Percentiles rank a stretch among this genome's conserved stretches.
These are phyloP conservation scores for Colletotrichum aenigma DNA, from an alignment of 2,329 filamentous ascomycete species.

Conservation along the genomic window DNA sequence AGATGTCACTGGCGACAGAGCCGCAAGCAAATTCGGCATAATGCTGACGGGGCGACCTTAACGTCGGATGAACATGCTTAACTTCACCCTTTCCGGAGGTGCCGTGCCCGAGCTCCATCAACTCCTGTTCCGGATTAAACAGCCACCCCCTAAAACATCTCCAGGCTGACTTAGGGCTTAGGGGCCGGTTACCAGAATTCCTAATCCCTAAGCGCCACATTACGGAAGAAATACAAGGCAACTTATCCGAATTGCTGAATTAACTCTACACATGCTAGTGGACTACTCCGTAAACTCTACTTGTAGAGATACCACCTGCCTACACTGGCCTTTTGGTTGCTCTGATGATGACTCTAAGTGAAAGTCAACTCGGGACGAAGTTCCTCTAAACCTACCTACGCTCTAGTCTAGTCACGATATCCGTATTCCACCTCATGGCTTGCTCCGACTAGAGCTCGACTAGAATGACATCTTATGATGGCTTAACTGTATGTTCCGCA, in stretches of 20 bases:
- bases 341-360: neutral
- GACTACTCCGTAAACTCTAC: neutral
- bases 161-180: neutral
- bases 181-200: neutral
- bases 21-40: neutral
- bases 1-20: neutral
- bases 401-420: neutral
- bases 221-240: neutral
- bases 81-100: neutral
- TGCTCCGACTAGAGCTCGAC: neutral
- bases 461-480: neutral
- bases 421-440: neutral
- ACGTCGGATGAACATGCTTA: neutral
- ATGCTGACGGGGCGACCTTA: neutral
- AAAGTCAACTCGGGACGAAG: neutral
- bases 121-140: neutral
- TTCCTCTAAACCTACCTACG: fast-evolving
- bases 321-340: neutral
- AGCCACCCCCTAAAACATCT: neutral
- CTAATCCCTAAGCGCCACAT: neutral
- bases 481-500: neutral
- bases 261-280: neutral
- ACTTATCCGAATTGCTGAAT: neutral
- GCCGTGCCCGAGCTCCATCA: neutral
- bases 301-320: neutral